A percentile compares a stretch with the other conserved stretches of the same genome.
phyloP scores from a whole-genome alignment of 129 eudicot species.

The Chrysanthemum lavandulifolium region DNA sequence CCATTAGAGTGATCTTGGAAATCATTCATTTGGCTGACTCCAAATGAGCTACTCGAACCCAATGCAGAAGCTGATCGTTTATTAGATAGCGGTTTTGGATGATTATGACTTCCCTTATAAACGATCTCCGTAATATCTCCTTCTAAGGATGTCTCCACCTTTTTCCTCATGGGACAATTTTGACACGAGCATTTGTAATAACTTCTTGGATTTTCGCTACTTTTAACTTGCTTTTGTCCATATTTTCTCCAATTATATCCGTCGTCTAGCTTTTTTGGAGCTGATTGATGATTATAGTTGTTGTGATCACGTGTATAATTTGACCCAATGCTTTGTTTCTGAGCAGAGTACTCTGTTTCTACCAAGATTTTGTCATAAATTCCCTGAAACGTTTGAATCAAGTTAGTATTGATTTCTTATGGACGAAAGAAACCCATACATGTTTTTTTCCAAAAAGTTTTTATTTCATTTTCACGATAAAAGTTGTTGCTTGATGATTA shows the following conservation, averaged over 20 bases:
- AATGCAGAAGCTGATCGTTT: conserved; percentile 55
- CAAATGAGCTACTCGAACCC: conserved; percentile 30
- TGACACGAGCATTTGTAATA: conserved; percentile 74
- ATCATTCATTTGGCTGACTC: conserved; percentile 29
- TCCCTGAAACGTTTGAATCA: conserved; percentile 38
- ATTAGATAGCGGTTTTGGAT: conserved; percentile 70
- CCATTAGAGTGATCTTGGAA: conserved; percentile 36
- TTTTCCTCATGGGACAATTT: conserved; percentile 69
- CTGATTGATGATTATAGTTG: conserved; percentile 34
- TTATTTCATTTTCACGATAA: background rate
- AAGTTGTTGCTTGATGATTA: background rate
- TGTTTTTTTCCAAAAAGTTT: background rate
- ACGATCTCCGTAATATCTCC: conserved; percentile 80
- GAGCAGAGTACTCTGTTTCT: conserved; percentile 36
- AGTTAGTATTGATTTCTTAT: background rate
- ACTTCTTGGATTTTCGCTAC: conserved; percentile 87
- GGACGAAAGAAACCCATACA: background rate
- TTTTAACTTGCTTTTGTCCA: conserved; percentile 85
- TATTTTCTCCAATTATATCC: conserved; percentile 89
- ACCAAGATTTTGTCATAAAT: conserved; percentile 28
- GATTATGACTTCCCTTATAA: conserved; percentile 68
- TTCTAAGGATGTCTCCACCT: conserved; percentile 60
- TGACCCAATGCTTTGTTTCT: conserved; percentile 29
- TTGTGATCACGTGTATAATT: conserved; percentile 11
- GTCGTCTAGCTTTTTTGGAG: conserved; percentile 51